These are phyloP conservation scores for Flaveria robusta DNA, from an alignment of 129 eudicot species.

Conservation along the genomic window DNA sequence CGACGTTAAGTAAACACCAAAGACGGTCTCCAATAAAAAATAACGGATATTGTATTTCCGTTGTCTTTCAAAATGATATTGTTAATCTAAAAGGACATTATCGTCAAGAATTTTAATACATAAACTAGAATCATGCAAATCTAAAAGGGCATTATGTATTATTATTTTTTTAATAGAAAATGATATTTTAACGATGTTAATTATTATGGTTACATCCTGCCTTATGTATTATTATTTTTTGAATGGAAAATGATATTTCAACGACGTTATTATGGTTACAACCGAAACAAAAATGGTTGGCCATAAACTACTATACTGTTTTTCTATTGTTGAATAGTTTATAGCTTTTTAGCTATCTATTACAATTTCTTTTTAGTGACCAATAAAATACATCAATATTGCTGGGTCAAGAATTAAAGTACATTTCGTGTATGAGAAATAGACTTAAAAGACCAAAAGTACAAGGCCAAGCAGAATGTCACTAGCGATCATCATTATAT, in stretches of 20 bases:
- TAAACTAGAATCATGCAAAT: too few species aligned
- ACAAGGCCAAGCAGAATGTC: neutral
- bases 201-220: neutral
- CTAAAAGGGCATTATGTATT: too few species aligned
- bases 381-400: neutral
- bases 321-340: neutral
- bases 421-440: neutral
- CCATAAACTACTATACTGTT: neutral
- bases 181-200: neutral
- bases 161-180: neutral
- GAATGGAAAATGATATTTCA: neutral
- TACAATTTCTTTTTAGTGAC: neutral
- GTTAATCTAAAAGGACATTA: too few species aligned
- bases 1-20: too few species aligned
- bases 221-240: too few species aligned
- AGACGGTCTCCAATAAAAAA: too few species aligned
- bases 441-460: conserved; percentile 3
- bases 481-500: neutral
- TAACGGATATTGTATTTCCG: too few species aligned
- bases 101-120: too few species aligned
- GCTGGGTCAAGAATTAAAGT: neutral
- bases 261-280: neutral
- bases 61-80: too few species aligned
- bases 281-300: neutral
- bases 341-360: neutral